Base-by-base conservation (phyloP, 139 green algal genomes). In the Mesostigma viride region DNA sequence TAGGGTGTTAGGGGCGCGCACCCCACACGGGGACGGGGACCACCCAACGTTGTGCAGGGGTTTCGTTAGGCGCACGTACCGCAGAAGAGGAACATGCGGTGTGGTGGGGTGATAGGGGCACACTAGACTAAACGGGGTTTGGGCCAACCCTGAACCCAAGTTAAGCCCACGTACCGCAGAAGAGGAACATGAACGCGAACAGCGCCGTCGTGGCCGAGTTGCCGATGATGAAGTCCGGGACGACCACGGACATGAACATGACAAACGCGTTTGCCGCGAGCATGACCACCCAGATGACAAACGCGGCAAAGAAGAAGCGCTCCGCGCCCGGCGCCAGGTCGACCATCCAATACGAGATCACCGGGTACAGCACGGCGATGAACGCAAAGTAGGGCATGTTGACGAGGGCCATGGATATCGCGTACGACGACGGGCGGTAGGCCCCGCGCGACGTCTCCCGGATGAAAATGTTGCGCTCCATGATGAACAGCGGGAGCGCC, bases 111-210 rank as follows among this genome's bases (percentile, higher is more conserved):
- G n/a, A n/a, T n/a, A n/a, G n/a, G n/a, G n/a, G n/a, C n/a, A n/a
- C n/a, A n/a, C n/a, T n/a, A n/a, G n/a, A n/a, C n/a, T n/a, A n/a
- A n/a, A n/a, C n/a, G n/a, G n/a, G n/a, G n/a, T n/a, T n/a, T n/a
- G n/a, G n/a, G n/a, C n/a, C n/a, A n/a, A n/a, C n/a, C n/a, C n/a
- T n/a, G n/a, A n/a, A n/a, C n/a, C n/a, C n/a, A n/a, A n/a, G n/a
- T n/a, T n/a, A n/a, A n/a, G n/a, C n/a, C n/a, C n/a, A n/a, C n/a
- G n/a, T n/a, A n/a, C n/a, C n/a, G n/a, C n/a, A n/a, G 65, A 77
- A 77, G 64, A 79, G 72, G 31, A 79, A 80, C 35, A 77, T 71
- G 65, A 76, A 77, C 31, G 65, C 34, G 31, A 57, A 45, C 24
- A 31, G 8, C 26, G 27, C 64, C 20, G 65, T 62, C 17, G 77